Base-by-base conservation (phyloP, 768 basidiomycete genomes). In the Leccinum imitatum region DNA sequence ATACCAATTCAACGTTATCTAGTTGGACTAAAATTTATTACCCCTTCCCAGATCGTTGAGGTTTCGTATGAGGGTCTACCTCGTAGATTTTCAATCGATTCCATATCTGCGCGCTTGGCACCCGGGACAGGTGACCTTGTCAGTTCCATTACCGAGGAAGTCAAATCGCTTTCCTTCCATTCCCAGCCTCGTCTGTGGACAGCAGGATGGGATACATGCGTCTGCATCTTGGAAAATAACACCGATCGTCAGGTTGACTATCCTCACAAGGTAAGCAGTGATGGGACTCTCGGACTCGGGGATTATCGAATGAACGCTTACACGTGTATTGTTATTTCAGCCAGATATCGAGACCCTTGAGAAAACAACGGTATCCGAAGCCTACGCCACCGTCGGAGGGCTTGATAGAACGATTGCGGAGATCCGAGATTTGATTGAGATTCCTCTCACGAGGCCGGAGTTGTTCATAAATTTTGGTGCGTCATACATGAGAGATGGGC, bases 371-470 rank as follows among this genome's bases (percentile, higher is more conserved):
- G 65, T 69, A 46, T 72, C 75, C 41, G 79, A 86, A 59, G 87
- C 90, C n/a, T 97, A 95, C 67, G 78, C 85, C 37, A 79, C 85
- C 14, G 87, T 99, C 23, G 97, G 97, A 19, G 97, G 97, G 2
- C 82, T 98, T 44, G 80, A 87, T 68, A 86, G 86, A 65, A 95
- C 97, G 70, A 95, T 99, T 59, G 77, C 84, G 57, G 86, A 91
- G 73, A 92, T 99, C 58, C 82, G 88, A 23, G 87, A 91, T 68
- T 81, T 96, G 39, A 83, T 96, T 44, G 93, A 95, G 68, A 86
- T 95, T 50, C 93, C 94, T 15, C 79, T 96, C 46, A 86, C 82
- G 11, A 84, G 85, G n/a, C 93, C 93, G 4, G 86, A 90, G 53
- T 78, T 95, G 6, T 95, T 91, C 73, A 78, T 76, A 7, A 84